Evolutionary conservation across 148 eudicot species (phyloP), one percentile per base, ranked within the genome.

Genomic region (Fallopia convolvulus): DNA sequence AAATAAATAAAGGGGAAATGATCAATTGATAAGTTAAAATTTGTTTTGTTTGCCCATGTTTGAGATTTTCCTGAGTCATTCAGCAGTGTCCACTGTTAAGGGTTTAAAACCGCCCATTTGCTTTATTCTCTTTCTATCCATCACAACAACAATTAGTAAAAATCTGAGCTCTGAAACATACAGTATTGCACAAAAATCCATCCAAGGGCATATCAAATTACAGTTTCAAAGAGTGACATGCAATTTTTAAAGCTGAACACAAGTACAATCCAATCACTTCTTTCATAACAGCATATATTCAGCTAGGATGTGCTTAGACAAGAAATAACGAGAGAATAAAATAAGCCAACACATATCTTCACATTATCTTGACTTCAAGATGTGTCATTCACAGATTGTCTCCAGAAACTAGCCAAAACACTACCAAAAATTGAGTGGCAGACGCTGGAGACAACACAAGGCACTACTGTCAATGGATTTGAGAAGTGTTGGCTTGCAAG

Each of bases 381-480:
- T 56, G 76, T 46, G 74, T 76, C 68, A 9, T 83, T 83, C 30
- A 79, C 32, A 39, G 80, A 70, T 39, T 83, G 77, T 79, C 97
- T 89, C 97, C 97, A 90, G 39, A 88, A 58, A 44, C 93, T 95
- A 2, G 97, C 97, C 81, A 90, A 80, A 41, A 83, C 84, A 48
- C 97, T 92, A 14, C 93, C 95, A n/a, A 92, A 72, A 21, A 92
- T 90, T 0, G 91, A 90, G 90, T 92, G 97, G 79, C 93, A 90
- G 42, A 92, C 93, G 74, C 97, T 92, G 66, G 97, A 90, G 78
- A 92, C 97, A 32, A 95, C 97, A 79, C 97, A 92, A 13, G 97
- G 97, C 33, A 92, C 97, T 33, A 93, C 94, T 6, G 97, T 92
- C 84, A 92, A 82, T 56, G 97, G 97, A 80, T 89, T 85, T 73